Conservation (phyloP, 2,329 filamentous ascomycete species). For the Orbilia brochopaga region DNA sequence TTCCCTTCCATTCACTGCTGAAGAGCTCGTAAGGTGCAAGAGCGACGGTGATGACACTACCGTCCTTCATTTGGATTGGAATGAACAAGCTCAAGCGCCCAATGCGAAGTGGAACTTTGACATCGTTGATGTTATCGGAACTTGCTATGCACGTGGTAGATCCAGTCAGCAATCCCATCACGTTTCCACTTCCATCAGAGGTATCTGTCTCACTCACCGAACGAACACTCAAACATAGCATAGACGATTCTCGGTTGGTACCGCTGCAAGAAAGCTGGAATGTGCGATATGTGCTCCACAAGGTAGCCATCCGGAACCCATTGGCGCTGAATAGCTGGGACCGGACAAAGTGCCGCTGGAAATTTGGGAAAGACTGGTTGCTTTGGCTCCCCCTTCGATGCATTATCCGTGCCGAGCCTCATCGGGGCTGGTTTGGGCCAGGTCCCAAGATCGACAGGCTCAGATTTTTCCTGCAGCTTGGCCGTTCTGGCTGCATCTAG, state of each 20-base stretch:
- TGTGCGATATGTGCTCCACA: constrained; percentile 25
- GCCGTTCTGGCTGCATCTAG: too few species aligned
- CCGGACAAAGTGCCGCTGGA: background rate
- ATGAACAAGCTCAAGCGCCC: constrained; percentile 37
- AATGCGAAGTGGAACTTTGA: constrained; percentile 20
- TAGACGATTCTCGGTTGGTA: constrained; percentile 22
- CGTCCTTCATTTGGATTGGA: constrained; percentile 25
- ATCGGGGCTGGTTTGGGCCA: background rate
- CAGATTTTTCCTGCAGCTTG: background rate
- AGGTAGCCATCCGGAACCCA: constrained; percentile 27
- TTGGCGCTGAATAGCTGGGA: background rate
- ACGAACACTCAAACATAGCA: constrained; percentile 35
- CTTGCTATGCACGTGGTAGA: constrained; percentile 10
- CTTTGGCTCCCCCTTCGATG: background rate
- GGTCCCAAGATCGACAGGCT: background rate
- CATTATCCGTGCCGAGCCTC: background rate
- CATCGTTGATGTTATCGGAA: constrained; percentile 31
- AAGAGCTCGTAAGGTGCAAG: constrained; percentile 42
- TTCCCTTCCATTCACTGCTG: constrained; percentile 27
- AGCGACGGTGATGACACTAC: constrained; percentile 22
- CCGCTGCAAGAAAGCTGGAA: constrained; percentile 9
- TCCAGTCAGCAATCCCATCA: too few species aligned
- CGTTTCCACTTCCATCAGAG: too few species aligned
- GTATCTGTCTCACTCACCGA: constrained; percentile 27
- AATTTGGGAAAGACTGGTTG: background rate